Evolutionary conservation across 1,139 yeast species (phyloP).

Genomic region (Yamadazyma oceani): DNA sequence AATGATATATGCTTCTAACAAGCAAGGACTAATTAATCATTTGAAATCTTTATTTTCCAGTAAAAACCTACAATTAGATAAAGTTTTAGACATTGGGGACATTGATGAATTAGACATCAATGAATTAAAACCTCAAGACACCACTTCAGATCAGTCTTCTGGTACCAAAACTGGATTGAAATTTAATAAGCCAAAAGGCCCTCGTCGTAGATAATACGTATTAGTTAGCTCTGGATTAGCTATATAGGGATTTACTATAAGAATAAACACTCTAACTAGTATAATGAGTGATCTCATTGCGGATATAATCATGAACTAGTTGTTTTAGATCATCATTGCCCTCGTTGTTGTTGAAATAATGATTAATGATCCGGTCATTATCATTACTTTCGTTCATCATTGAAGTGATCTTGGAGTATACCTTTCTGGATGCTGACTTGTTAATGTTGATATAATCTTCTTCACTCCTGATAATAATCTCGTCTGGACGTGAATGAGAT

Average conservation of each 20-base stretch:
- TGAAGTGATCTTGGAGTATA: slow-evolving; percentile 31
- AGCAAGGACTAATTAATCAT: slow-evolving; percentile 61
- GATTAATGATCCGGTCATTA: slow-evolving; percentile 14
- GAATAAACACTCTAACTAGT: too few species aligned
- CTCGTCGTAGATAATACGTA: slow-evolving; percentile 40
- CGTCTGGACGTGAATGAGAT: slow-evolving; percentile 1
- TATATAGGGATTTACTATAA: too few species aligned
- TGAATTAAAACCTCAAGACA: slow-evolving; percentile 22
- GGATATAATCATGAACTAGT: slow-evolving; percentile 26
- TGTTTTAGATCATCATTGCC: slow-evolving; percentile 17
- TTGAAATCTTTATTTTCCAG: slow-evolving; percentile 38
- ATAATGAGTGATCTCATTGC: slow-evolving; percentile 18
- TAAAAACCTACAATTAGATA: slow-evolving; percentile 25
- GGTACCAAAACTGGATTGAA: slow-evolving; percentile 25
- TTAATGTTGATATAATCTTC: slow-evolving; percentile 37
- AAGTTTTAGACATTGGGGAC: slow-evolving; percentile 66
- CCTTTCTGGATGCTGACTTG: slow-evolving; percentile 41
- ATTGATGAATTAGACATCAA: slow-evolving; percentile 58
- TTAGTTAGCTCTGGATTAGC: too few species aligned
- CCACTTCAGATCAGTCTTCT: slow-evolving; percentile 15
- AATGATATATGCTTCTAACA: slow-evolving; percentile 88
- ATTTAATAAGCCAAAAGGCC: slow-evolving; percentile 58
- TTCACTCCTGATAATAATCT: slow-evolving; percentile 22
- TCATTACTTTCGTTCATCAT: slow-evolving; percentile 5
- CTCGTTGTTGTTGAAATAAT: slow-evolving; percentile 20